Evolutionary conservation across 768 basidiomycete species (phyloP).

Genomic region (Leccinum aurantiacum): DNA sequence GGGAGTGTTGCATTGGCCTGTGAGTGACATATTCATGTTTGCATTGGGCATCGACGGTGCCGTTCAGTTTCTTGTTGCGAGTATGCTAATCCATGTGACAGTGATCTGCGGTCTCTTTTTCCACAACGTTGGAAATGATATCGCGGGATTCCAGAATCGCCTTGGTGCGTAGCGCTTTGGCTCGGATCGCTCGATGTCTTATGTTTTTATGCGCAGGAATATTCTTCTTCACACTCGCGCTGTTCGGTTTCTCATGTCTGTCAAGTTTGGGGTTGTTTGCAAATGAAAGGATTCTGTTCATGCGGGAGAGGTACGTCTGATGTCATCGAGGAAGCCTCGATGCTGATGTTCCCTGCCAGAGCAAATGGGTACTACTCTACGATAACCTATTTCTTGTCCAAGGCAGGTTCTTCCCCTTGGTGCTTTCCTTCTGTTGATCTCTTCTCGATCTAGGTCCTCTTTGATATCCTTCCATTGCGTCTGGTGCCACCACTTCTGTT

Average conservation of each 20-base stretch:
- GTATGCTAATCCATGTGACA: conserved; percentile 28
- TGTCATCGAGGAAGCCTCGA: not conserved
- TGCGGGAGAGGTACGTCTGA: conserved; percentile 83
- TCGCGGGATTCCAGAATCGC: conserved; percentile 95
- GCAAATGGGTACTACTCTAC: conserved; percentile 98
- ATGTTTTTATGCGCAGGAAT: conserved; percentile 50
- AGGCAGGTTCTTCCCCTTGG: conserved; percentile 43
- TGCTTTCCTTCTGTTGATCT: not conserved
- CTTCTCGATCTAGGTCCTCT: conserved; percentile 63
- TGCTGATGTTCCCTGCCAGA: conserved; percentile 39
- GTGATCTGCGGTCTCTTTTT: conserved; percentile 94
- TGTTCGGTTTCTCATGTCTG: conserved; percentile 96
- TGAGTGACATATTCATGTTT: conserved; percentile 40
- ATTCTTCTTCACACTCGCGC: conserved; percentile 95
- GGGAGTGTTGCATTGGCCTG: conserved; percentile 82
- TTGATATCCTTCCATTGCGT: conserved; percentile 93
- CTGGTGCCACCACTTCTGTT: conserved; percentile 94
- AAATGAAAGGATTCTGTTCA: conserved; percentile 93
- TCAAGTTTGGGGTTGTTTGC: conserved; percentile 94
- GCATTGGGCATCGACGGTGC: not conserved
- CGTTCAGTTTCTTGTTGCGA: not conserved
- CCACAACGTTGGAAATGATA: conserved; percentile 87
- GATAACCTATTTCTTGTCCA: conserved; percentile 94
- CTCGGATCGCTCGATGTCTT: not conserved
- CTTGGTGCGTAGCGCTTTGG: conserved; percentile 50